Percentiles rank a stretch among this genome's conserved stretches.
Evolutionary conservation across 2,329 filamentous ascomycete genomes (phyloP).

Genomic region (Thelonectria blattea): DNA sequence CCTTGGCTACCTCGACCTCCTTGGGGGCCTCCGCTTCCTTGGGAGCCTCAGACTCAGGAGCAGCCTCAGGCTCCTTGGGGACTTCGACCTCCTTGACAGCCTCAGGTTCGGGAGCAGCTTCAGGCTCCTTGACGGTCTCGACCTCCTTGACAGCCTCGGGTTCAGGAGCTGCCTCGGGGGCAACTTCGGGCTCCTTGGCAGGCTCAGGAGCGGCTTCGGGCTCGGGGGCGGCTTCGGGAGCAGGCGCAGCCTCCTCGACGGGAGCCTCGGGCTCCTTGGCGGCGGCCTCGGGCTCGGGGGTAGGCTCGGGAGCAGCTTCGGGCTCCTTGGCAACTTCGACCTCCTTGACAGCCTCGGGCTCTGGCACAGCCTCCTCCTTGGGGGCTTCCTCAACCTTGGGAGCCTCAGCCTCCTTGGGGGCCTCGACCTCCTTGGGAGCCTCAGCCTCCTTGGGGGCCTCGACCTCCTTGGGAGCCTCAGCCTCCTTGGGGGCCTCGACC

Average conservation of each 20-base stretch:
- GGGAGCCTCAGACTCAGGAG: background rate
- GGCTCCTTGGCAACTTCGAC: background rate
- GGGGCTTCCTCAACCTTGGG: background rate
- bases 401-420: too few relatives aligned
- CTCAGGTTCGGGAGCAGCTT: background rate
- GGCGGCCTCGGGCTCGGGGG: background rate
- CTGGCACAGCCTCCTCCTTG: background rate
- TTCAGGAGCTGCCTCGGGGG: background rate
- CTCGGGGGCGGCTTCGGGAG: background rate
- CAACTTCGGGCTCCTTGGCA: background rate
- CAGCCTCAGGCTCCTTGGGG: background rate
- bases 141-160: background rate
- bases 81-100: background rate
- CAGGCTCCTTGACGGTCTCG: background rate
- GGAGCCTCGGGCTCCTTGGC: background rate
- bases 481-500: background rate
- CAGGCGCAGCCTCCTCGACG: background rate
- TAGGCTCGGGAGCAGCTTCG: background rate
- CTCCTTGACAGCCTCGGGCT: background rate
- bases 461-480: background rate
- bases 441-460: background rate
- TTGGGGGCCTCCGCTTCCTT: background rate
- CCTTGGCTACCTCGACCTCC: too few relatives aligned
- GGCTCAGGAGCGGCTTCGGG: background rate
- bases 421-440: background rate